Base-by-base conservation (phyloP, 805 yeast species). In the Saccharomycopsis sp. region DNA sequence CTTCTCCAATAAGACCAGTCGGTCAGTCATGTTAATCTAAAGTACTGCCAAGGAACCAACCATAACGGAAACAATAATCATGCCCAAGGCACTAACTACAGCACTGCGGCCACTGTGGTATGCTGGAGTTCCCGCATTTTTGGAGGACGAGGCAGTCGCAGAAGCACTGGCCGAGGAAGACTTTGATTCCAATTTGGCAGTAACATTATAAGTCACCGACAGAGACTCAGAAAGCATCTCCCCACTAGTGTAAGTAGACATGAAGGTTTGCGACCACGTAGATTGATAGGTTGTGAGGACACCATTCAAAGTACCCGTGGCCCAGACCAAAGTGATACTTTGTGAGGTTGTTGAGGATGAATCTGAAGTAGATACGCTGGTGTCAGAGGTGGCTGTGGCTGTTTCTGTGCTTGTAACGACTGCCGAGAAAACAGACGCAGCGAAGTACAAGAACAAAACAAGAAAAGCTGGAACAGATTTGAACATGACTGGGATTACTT, bases 241-340 rank as follows among this genome's bases (percentile, higher is more conserved):
- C n/a, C n/a, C 44, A 20, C 37, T 24, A 16, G 52, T 48, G 61
- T 65, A 75, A 53, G 71, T 58, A 18, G 72, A 57, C 20, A 66
- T 48, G 64, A 78, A 80, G 24, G 63, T 20, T 64, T 81, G 85
- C 12, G 71, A 57, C 67, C 68, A 81, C 20, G 68, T 61, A 1
- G 75, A 65, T 52, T 70, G 69, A 14, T 73, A 68, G 2, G 78
- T 76, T 3, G 61, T 60, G 8, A 68, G 61, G 3, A 57, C 60
- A 5, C 69, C 72, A 46, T 63, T 62, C 1, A 62, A 58, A 1
- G 80, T 73, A 2, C 75, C 74, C 21, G 82, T 78, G 29, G 67
- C 73, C 72, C 79, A 73, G 1, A 76, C 74, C 40, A 68, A 60
- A 2, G 74, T 73, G 15, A 68, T 24, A 1, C 48, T 44, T 44